These are phyloP conservation scores for Claviceps digitariae DNA, from an alignment of 2,329 filamentous ascomycete genomes.

Conservation along the genomic window DNA sequence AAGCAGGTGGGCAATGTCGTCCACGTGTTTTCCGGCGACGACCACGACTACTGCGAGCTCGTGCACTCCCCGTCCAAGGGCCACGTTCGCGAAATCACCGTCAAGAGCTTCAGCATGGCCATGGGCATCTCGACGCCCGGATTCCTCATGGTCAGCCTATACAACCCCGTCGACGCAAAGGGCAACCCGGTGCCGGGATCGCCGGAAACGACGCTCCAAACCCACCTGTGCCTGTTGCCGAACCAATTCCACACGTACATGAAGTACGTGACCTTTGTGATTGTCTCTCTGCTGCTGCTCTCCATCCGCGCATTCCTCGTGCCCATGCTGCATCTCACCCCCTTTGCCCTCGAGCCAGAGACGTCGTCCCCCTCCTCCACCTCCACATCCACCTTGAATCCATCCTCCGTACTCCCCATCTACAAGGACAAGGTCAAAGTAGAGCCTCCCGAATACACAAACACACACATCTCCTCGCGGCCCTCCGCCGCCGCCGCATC, in stretches of 20 bases:
- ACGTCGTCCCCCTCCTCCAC: neutral
- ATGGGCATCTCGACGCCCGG: constrained; percentile 88
- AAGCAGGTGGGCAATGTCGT: constrained; percentile 67
- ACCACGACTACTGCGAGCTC: constrained; percentile 95
- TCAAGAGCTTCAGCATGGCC: constrained; percentile 90
- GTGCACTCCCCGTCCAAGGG: constrained; percentile 58
- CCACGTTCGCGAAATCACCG: constrained; percentile 69
- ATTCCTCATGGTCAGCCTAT: constrained; percentile 78
- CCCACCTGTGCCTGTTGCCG: constrained; percentile 79
- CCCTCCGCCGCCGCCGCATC: constrained; percentile 7
- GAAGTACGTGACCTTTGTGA: constrained; percentile 55
- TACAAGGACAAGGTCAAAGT: constrained; percentile 40
- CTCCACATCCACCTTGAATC: constrained; percentile 5
- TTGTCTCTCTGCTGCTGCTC: constrained; percentile 36
- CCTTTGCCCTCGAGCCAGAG: constrained; percentile 37
- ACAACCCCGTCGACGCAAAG: constrained; percentile 67
- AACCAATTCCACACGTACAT: constrained; percentile 79
- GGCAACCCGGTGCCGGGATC: constrained; percentile 33
- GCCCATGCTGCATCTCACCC: constrained; percentile 37
- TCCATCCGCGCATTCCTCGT: constrained; percentile 42
- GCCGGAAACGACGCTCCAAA: constrained; percentile 56
- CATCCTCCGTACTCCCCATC: constrained; percentile 23
- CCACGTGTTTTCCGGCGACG: constrained; percentile 87
- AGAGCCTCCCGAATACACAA: neutral
- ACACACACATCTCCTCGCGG: neutral